Evolutionary conservation across 2,329 filamentous ascomycete species (phyloP), one percentile per base, ranked within the genome.

Genomic region (Paraphoma sp.): DNA sequence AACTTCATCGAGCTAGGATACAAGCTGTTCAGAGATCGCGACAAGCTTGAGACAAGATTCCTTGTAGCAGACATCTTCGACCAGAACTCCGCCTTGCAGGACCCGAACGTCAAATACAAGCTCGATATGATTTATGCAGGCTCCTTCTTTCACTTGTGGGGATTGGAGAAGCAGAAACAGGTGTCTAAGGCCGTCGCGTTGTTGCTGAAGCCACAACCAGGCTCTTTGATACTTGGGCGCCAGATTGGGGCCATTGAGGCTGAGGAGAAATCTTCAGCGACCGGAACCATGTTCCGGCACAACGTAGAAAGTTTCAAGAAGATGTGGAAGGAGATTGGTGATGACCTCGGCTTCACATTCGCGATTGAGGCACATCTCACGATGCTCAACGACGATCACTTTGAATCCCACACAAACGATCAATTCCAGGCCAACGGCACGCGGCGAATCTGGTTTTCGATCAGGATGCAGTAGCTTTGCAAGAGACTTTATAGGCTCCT

Each of bases 1-100:
- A 64, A 68, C 10, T 84, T 87, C 61, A 78, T 87, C 50, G 79
- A 85, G 10, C 71, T 85, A n/a, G 86, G 86, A 29, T 87, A 73
- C 55, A 56, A 68, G 48, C 63, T 76, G 17, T 76, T 76, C 54
- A 42, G 48, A 6, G 73, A 76, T 51, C 56, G 54, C 28, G 67
- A 75, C n/a, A 77, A 53, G 33, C 72, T 86, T 5, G 75, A 76
- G 17, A 78, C 79, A 1, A 77, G 76, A 1, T 86, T 87, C 59
- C 72, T 87, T 30, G 65, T 78, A 1, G 84, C 82, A 18, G 81
- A 86, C 57, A 73, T 86, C 56, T 69, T 85, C 43, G 69, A 71
- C 10, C 30, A 62, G 7, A 49, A 66, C 10, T 75, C 74, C 1
- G 46, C 63, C 7, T 62, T 77, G 6, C 53, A 63, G 3, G 50